Percentiles rank a stretch among this genome's conserved stretches.
Conservation (phyloP, 495 filamentous ascomycete species). For the Xylaria palmicola region DNA sequence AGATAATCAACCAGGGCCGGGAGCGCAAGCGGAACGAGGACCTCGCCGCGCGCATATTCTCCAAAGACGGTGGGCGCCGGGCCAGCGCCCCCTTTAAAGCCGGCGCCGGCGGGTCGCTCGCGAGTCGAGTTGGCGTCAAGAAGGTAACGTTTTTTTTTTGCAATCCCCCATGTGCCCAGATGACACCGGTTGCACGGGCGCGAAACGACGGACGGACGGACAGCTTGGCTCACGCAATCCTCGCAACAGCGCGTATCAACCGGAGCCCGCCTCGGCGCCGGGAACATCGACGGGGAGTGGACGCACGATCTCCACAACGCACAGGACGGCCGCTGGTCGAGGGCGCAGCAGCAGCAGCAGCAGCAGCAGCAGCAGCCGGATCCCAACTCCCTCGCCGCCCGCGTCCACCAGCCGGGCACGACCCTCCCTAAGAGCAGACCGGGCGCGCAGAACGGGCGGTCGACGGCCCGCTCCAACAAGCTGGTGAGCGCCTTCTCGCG, state of each 20-base stretch:
- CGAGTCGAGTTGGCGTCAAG: conserved; percentile 71
- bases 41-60: conserved; percentile 70
- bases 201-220: too few relatives aligned
- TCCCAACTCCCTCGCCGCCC: conserved; percentile 42
- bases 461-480: conserved; percentile 27
- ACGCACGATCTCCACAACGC: conserved; percentile 54
- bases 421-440: conserved; percentile 18
- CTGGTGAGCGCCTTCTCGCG: conserved; percentile 25
- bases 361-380: too few relatives aligned
- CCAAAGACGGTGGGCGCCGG: conserved; percentile 54
- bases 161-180: conserved; percentile 8
- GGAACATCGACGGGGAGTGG: conserved; percentile 57
- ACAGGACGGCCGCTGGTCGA: conserved; percentile 29
- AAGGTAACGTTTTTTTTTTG: conserved; percentile 64
- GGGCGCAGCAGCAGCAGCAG: too few relatives aligned
- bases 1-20: conserved; percentile 66
- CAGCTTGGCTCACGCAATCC: conserved; percentile 6
- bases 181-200: not conserved
- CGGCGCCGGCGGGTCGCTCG: conserved; percentile 49
- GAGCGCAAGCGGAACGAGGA: conserved; percentile 67
- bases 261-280: conserved; percentile 40
- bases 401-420: conserved; percentile 42
- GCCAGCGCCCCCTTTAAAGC: conserved; percentile 55
- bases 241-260: conserved; percentile 22
- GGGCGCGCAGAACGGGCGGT: conserved; percentile 22